These are phyloP conservation scores for Anethum foeniculum DNA, from an alignment of 140 eudicot species.

Conservation along the genomic window DNA sequence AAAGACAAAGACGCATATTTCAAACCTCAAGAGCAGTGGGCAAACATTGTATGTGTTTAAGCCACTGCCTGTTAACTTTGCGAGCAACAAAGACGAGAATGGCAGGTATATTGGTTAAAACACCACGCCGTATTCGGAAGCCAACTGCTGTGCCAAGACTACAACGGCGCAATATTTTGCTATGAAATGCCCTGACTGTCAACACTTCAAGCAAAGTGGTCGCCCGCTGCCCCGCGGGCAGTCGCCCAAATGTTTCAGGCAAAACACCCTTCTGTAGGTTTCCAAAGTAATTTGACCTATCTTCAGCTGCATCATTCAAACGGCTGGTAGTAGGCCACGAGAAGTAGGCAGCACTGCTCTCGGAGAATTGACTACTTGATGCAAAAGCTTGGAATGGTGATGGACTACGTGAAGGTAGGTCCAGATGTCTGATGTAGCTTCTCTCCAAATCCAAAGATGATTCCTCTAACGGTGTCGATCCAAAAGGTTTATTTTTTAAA, in stretches of 20 bases:
- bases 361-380: background rate
- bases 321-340: constrained; percentile 9
- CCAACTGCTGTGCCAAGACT: constrained; percentile 11
- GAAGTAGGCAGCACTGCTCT: constrained; percentile 7
- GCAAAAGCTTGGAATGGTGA: background rate
- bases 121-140: constrained; percentile 2
- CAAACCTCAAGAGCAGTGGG: constrained; percentile 10
- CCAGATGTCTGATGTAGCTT: background rate
- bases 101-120: constrained; percentile 12
- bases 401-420: constrained; percentile 2
- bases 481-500: background rate
- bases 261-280: constrained; percentile 8
- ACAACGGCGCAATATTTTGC: constrained; percentile 4
- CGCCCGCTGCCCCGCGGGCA: background rate
- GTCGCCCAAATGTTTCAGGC: constrained; percentile 3
- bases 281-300: constrained; percentile 7
- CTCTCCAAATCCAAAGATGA: constrained; percentile 2
- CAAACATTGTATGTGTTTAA: constrained; percentile 3
- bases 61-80: constrained; percentile 9
- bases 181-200: constrained; percentile 10
- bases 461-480: constrained; percentile 3
- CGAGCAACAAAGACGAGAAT: constrained; percentile 12
- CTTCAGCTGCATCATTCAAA: constrained; percentile 7
- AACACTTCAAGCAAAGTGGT: constrained; percentile 2
- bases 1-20: background rate